Base-by-base conservation (phyloP, 2,329 filamentous ascomycete genomes). In the Metarhizium album region DNA sequence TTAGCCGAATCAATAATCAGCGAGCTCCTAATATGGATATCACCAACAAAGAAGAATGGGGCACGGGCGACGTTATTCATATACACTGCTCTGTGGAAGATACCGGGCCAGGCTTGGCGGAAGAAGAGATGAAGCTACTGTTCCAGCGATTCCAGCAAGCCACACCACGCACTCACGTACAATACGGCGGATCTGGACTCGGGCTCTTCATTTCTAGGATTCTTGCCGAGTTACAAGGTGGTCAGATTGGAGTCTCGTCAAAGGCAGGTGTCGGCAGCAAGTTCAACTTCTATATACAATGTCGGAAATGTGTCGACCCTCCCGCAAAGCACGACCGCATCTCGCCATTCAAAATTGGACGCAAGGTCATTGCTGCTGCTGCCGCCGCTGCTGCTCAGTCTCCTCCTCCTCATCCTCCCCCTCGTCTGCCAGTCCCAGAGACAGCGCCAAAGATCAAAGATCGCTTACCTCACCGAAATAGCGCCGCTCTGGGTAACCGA, bases 151-250 rank as follows among this genome's bases (percentile, higher is more conserved):
- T 86, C 62, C 82, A 81, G 13, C 83, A 86, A 60, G 82, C 83
- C 0, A 79, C 78, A 7, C 82, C 82, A 3, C 73, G 82, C 27
- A 87, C 83, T 0, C 84, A 87, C 59, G 82, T 87, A 2, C 80
- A 85, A 55, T 87, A 87, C 54, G 84, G 84, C 22, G 84, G 84
- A 7, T 84, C 80, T 0, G 84, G 84, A 0, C 68, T 87, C 0
- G 84, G 84, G 0, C 70, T 90, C 1, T 90, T 89, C 68, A 90
- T 90, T 61, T 87, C 82, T 4, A 76, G 85, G 37, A 85, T 86
- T 58, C 69, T 90, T 46, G 86, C 84, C 2, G 85, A 90, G 62
- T 69, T 90, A 47, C 86, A 90, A 66, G 86, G 86, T 14, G 86
- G 86, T 2, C 84, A 88, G 61, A 87, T 90, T 50, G 85, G 85